A percentile compares a stretch with the other conserved stretches of the same genome.
Conservation (phyloP, 345 rosid genomes). For the Rhizophora mangle region DNA sequence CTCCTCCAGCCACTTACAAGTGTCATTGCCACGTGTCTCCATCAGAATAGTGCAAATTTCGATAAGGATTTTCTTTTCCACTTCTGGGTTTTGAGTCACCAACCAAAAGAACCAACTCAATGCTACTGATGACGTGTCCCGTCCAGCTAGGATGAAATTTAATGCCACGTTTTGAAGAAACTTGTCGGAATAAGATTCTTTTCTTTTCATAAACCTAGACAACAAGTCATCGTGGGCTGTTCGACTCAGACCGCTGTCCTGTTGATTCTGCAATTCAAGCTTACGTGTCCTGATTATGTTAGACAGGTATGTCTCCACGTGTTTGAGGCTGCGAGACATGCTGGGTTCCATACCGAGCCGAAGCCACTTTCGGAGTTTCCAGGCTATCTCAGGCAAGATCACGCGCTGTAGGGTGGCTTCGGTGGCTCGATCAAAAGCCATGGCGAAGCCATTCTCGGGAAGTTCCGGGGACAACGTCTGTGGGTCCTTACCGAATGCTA, state of each 20-base stretch:
- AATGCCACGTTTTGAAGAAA: slow-evolving; percentile 46
- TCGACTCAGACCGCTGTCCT: not conserved
- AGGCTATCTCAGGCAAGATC: slow-evolving; percentile 34
- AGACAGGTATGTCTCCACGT: slow-evolving; percentile 34
- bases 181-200: slow-evolving; percentile 41
- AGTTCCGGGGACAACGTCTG: slow-evolving; percentile 35
- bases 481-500: slow-evolving; percentile 45
- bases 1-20: slow-evolving; percentile 41
- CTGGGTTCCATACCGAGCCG: slow-evolving; percentile 42
- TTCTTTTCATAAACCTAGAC: slow-evolving; percentile 43
- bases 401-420: slow-evolving; percentile 45
- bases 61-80: slow-evolving; percentile 36
- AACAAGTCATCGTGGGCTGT: slow-evolving; percentile 37
- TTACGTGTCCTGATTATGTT: slow-evolving; percentile 38
- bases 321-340: slow-evolving; percentile 32
- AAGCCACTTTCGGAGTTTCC: slow-evolving; percentile 39
- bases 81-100: slow-evolving; percentile 25
- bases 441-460: slow-evolving; percentile 38
- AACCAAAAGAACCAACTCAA: slow-evolving; percentile 50
- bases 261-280: slow-evolving; percentile 32
- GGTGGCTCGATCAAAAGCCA: slow-evolving; percentile 44
- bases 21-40: slow-evolving; percentile 40
- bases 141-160: slow-evolving; percentile 49
- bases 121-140: slow-evolving; percentile 48
- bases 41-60: slow-evolving; percentile 35